Conservation (phyloP, 768 basidiomycete species). For the Phlegmacium glaucopus region DNA sequence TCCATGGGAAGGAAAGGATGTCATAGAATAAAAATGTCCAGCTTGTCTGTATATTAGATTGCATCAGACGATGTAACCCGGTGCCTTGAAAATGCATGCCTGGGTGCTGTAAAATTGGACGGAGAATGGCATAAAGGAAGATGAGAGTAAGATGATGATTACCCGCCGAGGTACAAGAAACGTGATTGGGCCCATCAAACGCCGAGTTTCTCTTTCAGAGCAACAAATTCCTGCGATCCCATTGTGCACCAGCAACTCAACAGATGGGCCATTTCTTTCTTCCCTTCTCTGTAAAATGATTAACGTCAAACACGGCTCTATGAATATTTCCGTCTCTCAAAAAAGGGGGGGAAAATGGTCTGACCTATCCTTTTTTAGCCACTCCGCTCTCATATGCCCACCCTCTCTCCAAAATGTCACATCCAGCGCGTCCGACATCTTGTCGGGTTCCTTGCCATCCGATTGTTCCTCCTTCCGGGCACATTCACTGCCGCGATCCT, state of each 20-base stretch:
- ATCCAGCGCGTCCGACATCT: conserved; percentile 24
- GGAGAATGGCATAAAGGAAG: background rate
- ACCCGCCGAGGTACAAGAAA: too few species aligned
- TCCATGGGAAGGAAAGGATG: too few species aligned
- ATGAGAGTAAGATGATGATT: conserved; percentile 5
- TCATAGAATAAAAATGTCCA: too few species aligned
- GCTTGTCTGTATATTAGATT: too few species aligned
- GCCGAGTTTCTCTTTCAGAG: conserved; percentile 50
- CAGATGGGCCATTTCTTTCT: conserved; percentile 50
- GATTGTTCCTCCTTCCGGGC: conserved; percentile 38
- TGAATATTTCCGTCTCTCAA: conserved; percentile 4
- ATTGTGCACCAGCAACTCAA: conserved; percentile 46
- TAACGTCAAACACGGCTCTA: conserved; percentile 9
- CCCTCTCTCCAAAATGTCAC: conserved; percentile 51
- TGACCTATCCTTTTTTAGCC: conserved; percentile 56
- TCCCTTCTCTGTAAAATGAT: conserved; percentile 46
- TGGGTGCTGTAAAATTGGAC: too few species aligned
- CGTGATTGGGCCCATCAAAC: conserved; percentile 34
- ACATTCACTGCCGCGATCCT: conserved; percentile 28
- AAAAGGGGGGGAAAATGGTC: conserved; percentile 15
- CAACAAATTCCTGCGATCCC: conserved; percentile 48
- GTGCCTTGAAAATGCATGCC: too few species aligned
- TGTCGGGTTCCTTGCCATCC: conserved; percentile 28
- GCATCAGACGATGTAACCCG: too few species aligned
- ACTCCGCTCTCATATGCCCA: conserved; percentile 49